A percentile compares a stretch with the other conserved stretches of the same genome.
Conservation (phyloP, 2,329 filamentous ascomycete species). For the Monosporascus sp. region DNA sequence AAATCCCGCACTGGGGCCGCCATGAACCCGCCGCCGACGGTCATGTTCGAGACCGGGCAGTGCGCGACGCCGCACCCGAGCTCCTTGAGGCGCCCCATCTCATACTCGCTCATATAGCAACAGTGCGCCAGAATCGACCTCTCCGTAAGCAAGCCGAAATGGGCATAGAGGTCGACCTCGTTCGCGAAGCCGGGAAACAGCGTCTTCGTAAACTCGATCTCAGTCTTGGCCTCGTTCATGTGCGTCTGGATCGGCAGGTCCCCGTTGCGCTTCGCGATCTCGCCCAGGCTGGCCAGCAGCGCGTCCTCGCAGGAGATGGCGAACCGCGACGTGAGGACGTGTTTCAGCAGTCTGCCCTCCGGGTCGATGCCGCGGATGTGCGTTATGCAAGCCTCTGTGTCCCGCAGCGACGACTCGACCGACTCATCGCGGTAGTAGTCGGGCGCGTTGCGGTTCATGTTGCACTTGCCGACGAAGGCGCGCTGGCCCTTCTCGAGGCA, state of each 20-base stretch:
- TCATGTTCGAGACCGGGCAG: slow-evolving; percentile 61
- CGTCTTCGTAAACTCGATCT: slow-evolving; percentile 47
- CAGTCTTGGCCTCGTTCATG: slow-evolving; percentile 59
- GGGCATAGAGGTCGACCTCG: slow-evolving; percentile 55
- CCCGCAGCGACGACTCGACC: slow-evolving; percentile 39
- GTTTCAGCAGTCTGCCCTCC: slow-evolving; percentile 35
- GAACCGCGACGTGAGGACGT: slow-evolving; percentile 54
- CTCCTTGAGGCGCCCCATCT: slow-evolving; percentile 40
- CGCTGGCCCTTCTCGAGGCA: slow-evolving; percentile 50
- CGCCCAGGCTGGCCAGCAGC: slow-evolving; percentile 50
- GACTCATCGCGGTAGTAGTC: slow-evolving; percentile 46
- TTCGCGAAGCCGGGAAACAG: slow-evolving; percentile 51
- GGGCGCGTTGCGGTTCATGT: slow-evolving; percentile 54
- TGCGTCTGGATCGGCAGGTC: slow-evolving; percentile 58
- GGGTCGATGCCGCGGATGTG: slow-evolving; percentile 43
- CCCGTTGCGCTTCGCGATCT: slow-evolving; percentile 41
- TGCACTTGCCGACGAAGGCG: slow-evolving; percentile 57
- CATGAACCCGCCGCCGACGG: slow-evolving; percentile 57
- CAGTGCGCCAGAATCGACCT: slow-evolving; percentile 62
- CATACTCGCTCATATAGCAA: slow-evolving; percentile 53
- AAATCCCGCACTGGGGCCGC: slow-evolving; percentile 54
- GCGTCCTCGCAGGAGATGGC: slow-evolving; percentile 54
- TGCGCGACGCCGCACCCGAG: slow-evolving; percentile 56
- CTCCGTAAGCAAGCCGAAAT: slow-evolving; percentile 47
- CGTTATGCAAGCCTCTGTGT: slow-evolving; percentile 44